Conservation (phyloP, 176 grass and related monocot species). For the Musa acuminata region DNA sequence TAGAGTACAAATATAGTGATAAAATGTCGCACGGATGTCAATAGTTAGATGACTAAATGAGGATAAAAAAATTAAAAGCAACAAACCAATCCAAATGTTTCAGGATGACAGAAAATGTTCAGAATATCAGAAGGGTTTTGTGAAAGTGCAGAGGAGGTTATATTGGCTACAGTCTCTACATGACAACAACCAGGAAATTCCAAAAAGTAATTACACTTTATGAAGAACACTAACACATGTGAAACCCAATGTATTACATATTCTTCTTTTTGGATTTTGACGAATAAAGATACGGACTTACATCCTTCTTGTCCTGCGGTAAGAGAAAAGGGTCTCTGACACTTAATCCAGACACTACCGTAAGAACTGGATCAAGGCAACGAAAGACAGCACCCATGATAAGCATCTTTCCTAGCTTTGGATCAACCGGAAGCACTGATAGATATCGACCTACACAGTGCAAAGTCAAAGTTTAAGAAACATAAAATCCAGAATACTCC, state of each 20-base stretch:
- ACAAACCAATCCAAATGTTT: background rate
- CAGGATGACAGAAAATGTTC: background rate
- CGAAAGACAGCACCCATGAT: slow-evolving; percentile 91
- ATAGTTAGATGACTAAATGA: background rate
- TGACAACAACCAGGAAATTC: too few relatives aligned
- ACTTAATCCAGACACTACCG: slow-evolving; percentile 80
- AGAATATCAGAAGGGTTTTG: background rate
- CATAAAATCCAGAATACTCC: background rate
- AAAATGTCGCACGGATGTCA: too few relatives aligned
- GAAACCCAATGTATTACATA: too few relatives aligned
- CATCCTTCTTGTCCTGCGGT: slow-evolving; percentile 93
- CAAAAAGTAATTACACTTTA: background rate
- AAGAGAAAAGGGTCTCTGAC: slow-evolving; percentile 87
- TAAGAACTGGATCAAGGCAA: slow-evolving; percentile 86
- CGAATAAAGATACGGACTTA: slow-evolving; percentile 31
- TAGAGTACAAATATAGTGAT: background rate
- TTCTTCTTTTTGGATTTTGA: too few relatives aligned
- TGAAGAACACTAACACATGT: background rate
- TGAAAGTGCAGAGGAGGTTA: too few relatives aligned
- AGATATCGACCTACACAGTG: slow-evolving; percentile 54
- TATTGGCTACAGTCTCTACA: too few relatives aligned
- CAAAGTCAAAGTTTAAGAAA: slow-evolving; percentile 14
- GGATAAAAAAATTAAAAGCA: background rate
- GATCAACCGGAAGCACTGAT: slow-evolving; percentile 96
- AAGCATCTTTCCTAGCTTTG: slow-evolving; percentile 97